phyloP scores from a whole-genome alignment of 2,329 filamentous ascomycete species.

The Fusarium bulbicola region DNA sequence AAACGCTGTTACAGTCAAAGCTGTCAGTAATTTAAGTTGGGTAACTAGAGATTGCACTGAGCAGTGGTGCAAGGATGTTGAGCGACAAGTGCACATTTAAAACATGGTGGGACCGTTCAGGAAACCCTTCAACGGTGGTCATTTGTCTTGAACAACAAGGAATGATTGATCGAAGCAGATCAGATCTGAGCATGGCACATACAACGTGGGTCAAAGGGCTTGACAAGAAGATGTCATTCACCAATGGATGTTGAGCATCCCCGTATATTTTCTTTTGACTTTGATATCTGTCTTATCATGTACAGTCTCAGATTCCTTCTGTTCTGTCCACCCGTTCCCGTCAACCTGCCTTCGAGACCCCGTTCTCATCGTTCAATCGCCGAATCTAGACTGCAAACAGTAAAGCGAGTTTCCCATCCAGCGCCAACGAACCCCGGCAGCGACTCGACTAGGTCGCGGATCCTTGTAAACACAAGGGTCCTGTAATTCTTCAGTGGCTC shows the following conservation, averaged over 20 bases:
- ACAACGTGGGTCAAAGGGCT: conserved; percentile 1
- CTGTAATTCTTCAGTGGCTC: conserved; percentile 25
- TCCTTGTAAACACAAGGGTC: conserved; percentile 25
- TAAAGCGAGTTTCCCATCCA: conserved; percentile 11
- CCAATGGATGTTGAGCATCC: background rate
- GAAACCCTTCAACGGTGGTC: conserved; percentile 9
- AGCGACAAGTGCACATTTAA: conserved; percentile 12
- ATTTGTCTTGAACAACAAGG: conserved; percentile 27
- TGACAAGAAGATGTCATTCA: background rate
- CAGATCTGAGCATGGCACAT: conserved; percentile 3
- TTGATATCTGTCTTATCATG: background rate
- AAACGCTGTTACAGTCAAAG: background rate
- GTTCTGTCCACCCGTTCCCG: conserved; percentile 3
- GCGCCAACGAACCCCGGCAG: conserved; percentile 9
- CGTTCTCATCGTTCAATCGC: conserved; percentile 4
- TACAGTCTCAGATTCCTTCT: conserved; percentile 9
- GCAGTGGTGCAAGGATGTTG: conserved; percentile 25
- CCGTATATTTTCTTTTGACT: background rate
- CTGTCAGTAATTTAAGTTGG: conserved; percentile 17
- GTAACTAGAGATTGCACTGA: conserved; percentile 20
- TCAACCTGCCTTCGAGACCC: conserved; percentile 2
- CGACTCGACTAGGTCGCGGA: conserved; percentile 4
- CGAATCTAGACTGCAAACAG: conserved; percentile 20
- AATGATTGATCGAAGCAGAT: conserved; percentile 14
- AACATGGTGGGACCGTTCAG: conserved; percentile 33